Evolutionary conservation across 1,284 basidiomycete species (phyloP), one percentile per base, ranked within the genome.

Genomic region (Heterobasidion parviporum): DNA sequence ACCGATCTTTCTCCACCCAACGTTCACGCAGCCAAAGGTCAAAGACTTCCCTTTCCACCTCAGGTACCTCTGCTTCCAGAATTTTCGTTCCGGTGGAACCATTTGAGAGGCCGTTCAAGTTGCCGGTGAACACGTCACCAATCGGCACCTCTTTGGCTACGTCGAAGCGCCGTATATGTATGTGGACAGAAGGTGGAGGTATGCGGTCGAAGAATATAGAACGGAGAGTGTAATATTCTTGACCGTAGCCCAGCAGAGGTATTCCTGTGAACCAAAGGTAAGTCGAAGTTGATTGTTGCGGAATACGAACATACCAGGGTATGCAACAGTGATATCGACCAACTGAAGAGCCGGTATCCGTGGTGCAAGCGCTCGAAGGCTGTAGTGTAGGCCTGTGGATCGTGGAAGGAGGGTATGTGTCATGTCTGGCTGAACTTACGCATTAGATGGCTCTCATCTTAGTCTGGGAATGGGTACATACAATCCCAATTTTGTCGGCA

Each of bases 381-480:
- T 91, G 68, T 91, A 93, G 59, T 90, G 85, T 53, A 98, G 73
- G 1, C 96, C 96, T 0, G 93, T 97, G 32, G 94, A 92, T 50
- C 95, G 82, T 1, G 96, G 96, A 50, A 98, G 80, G 7, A 99
- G 78, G 15, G 82, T 70, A 65, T 97, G 86, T 49, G 72, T 74
- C 72, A 93, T 81, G 67, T 98, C 93, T 36, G 81, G 70, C 92
- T 96, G 64, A 6, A 50, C 26, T 50, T 26, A 44, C 38, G 46
- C 20, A 35, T 50, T 44, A 52, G 47, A 7, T 12, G 26, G 26
- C 26, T 26, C 2, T 41, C n/a, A 41, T 41, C 38, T 6, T 10
- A 41, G n/a, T n/a, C 38, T 6, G 5, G 3, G 35, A 47, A 54
- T 6, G 47, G 59, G 55, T 49, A 77, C 91, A 73, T 65, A 92